Percentiles rank a stretch among this genome's conserved stretches.
Evolutionary conservation across 169 alveolate species (phyloP).

Genomic region (Plasmodium adleri): DNA sequence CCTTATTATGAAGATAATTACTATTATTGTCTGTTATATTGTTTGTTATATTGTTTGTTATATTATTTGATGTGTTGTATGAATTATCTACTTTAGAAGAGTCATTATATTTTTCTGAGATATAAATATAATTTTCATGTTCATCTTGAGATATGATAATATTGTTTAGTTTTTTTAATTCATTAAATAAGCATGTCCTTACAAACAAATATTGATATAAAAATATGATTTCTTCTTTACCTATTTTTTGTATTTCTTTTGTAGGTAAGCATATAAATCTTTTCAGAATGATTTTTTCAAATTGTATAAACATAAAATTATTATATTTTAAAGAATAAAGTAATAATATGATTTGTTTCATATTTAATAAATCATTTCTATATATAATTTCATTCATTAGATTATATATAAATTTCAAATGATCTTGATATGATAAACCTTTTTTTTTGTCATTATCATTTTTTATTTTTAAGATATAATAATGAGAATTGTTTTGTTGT

Average conservation of each 20-base stretch:
- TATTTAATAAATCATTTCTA: slow-evolving; percentile 44
- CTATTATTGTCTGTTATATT: background rate
- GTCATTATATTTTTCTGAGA: background rate
- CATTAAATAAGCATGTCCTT: slow-evolving; percentile 64
- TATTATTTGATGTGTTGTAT: background rate
- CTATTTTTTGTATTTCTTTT: background rate
- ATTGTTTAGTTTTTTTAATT: slow-evolving; percentile 13
- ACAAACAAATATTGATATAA: slow-evolving; percentile 48
- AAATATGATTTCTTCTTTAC: slow-evolving; percentile 47
- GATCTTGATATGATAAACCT: background rate
- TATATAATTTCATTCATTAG: slow-evolving; percentile 64
- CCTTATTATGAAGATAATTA: background rate
- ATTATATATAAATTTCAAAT: slow-evolving; percentile 10
- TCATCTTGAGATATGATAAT: background rate
- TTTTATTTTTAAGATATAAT: background rate
- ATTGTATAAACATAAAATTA: slow-evolving; percentile 18
- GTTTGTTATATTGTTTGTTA: background rate
- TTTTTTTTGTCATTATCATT: background rate
- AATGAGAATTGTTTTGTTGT: background rate
- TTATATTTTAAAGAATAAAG: slow-evolving; percentile 11
- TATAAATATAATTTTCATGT: slow-evolving; percentile 5
- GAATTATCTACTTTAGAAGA: no score
- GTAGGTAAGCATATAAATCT: slow-evolving; percentile 42
- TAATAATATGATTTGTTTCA: slow-evolving; percentile 38
- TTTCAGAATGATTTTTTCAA: slow-evolving; percentile 60